Conservation (phyloP, 371 early-diverging fungal genomes). For the Syncephalis plumigaleata region DNA sequence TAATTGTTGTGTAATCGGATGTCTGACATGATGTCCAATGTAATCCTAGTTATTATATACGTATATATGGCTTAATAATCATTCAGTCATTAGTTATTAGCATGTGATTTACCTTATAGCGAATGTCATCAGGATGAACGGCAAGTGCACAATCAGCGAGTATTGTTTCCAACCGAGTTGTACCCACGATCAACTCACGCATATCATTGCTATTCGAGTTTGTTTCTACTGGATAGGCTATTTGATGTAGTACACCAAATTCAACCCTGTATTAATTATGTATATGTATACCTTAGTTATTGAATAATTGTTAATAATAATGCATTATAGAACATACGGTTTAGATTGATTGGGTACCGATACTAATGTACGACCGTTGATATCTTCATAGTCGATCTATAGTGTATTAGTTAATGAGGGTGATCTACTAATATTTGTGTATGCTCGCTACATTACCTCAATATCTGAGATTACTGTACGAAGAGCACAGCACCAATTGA, state of each 20-base stretch:
- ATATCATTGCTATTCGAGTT: conserved; percentile 19
- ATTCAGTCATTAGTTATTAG: background rate
- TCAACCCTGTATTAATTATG: too few relatives aligned
- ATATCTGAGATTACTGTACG: conserved; percentile 91
- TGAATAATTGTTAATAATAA: background rate
- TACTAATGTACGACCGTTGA: conserved; percentile 36
- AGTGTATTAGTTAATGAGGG: background rate
- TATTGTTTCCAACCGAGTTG: conserved; percentile 99
- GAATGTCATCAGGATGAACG: conserved; percentile 74
- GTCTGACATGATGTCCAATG: conserved; percentile 65
- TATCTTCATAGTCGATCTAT: conserved; percentile 47
- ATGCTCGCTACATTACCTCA: too few relatives aligned
- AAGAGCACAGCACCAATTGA: conserved; percentile 90
- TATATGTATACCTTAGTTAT: conserved; percentile 2
- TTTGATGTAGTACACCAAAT: conserved; percentile 54
- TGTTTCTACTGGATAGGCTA: conserved; percentile 37
- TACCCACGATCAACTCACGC: conserved; percentile 69
- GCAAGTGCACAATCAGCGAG: conserved; percentile 97
- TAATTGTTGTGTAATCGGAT: conserved; percentile 65
- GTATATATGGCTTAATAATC: background rate
- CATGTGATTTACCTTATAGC: conserved; percentile 43
- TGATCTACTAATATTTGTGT: background rate
- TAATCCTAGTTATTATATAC: conserved; percentile 22
- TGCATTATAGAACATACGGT: conserved; percentile 29
- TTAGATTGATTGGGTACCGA: conserved; percentile 54